Percentiles rank a stretch among this genome's conserved stretches.
phyloP scores from a whole-genome alignment of 495 filamentous ascomycete genomes.

The Daldinia childiae region DNA sequence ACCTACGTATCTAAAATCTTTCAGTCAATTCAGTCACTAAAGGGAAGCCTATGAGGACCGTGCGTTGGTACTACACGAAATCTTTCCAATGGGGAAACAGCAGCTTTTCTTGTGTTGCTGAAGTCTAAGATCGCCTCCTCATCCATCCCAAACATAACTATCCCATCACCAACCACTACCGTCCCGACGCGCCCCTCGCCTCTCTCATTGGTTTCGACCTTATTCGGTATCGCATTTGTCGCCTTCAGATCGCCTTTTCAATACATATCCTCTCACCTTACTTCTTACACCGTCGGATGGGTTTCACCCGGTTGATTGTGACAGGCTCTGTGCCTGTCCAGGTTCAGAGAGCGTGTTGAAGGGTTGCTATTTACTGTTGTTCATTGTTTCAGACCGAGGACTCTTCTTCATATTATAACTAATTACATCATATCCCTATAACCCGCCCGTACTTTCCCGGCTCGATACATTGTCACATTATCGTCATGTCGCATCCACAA shows the following conservation, averaged over 20 bases:
- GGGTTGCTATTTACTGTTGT: background rate
- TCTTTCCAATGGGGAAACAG: slow-evolving; percentile 43
- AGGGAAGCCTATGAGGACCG: slow-evolving; percentile 12
- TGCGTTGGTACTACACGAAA: slow-evolving; percentile 40
- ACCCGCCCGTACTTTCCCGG: background rate
- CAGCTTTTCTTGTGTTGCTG: slow-evolving; percentile 33
- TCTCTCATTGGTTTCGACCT: background rate
- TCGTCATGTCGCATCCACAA: slow-evolving; percentile 45
- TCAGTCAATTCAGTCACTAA: background rate
- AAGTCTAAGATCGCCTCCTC: slow-evolving; percentile 31
- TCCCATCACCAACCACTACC: slow-evolving; percentile 12
- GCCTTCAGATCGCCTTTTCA: slow-evolving; percentile 7
- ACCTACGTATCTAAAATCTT: background rate
- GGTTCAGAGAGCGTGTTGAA: slow-evolving; percentile 26
- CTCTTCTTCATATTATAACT: background rate
- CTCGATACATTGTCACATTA: background rate
- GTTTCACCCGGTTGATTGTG: slow-evolving; percentile 28
- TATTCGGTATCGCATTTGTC: slow-evolving; percentile 16
- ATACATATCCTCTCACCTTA: slow-evolving; percentile 6
- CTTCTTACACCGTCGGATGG: slow-evolving; percentile 32
- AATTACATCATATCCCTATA: background rate
- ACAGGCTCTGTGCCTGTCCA: slow-evolving; percentile 46
- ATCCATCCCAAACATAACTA: slow-evolving; percentile 22
- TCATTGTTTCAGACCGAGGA: background rate
- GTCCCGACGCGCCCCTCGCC: slow-evolving; percentile 1